phyloP scores from a whole-genome alignment of 1,139 yeast genomes.

The Taphrina populina region DNA sequence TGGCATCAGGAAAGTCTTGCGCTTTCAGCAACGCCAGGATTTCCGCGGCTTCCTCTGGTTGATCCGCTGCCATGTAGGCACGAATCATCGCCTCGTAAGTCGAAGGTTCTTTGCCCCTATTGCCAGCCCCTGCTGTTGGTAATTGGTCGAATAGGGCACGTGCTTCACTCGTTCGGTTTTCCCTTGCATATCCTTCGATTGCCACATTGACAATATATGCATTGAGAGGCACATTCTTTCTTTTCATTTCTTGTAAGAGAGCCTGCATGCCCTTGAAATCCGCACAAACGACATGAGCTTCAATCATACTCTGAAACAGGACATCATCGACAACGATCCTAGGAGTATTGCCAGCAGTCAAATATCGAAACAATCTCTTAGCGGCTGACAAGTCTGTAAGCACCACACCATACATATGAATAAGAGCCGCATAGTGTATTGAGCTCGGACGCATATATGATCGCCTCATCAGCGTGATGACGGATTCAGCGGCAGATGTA shows the following conservation, averaged over 20 bases:
- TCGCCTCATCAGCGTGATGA: constrained; percentile 44
- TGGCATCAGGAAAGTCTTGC: constrained; percentile 44
- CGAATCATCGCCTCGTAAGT: constrained; percentile 47
- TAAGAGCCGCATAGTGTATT: constrained; percentile 48
- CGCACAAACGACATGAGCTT: constrained; percentile 46
- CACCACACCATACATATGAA: constrained; percentile 49
- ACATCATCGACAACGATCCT: constrained; percentile 3
- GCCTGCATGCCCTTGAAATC: constrained; percentile 43
- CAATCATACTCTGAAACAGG: constrained; percentile 40
- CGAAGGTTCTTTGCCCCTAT: constrained; percentile 43
- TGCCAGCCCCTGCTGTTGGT: constrained; percentile 41
- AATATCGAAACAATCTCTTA: constrained; percentile 43
- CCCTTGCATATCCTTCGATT: constrained; percentile 47
- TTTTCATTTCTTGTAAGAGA: constrained; percentile 46
- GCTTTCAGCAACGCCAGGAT: constrained; percentile 42
- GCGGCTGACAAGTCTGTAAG: constrained; percentile 45
- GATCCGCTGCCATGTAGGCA: constrained; percentile 44
- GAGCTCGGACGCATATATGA: constrained; percentile 42
- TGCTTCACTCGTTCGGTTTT: constrained; percentile 43
- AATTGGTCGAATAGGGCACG: constrained; percentile 45
- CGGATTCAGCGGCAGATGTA: constrained; percentile 46
- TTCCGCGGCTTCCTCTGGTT: constrained; percentile 41
- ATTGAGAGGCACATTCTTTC: constrained; percentile 44
- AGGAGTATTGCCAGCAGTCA: constrained; percentile 40
- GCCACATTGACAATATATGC: constrained; percentile 47